Conservation (phyloP, 768 basidiomycete genomes). For the Sarcomyxa edulis region DNA sequence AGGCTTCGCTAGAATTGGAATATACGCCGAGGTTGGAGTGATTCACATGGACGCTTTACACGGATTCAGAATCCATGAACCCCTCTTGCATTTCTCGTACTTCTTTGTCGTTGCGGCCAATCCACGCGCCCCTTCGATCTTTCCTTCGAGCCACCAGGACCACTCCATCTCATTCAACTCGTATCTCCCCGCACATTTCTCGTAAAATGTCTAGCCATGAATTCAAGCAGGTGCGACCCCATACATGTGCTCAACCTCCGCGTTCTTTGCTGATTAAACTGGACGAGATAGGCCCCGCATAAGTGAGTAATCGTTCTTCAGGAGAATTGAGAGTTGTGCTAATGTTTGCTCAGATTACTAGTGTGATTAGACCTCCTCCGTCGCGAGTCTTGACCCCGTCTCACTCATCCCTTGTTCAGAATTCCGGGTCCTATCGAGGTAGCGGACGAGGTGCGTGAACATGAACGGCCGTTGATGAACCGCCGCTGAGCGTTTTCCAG, state of each 20-base stretch:
- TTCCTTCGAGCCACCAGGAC: neutral
- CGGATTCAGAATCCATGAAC: conserved; percentile 1
- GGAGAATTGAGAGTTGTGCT: conserved; percentile 28
- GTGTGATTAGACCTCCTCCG: too few relatives aligned
- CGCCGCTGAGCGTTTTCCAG: conserved; percentile 21
- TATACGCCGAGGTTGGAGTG: conserved; percentile 3
- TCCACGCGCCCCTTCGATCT: neutral
- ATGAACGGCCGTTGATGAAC: neutral
- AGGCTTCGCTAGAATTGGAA: too few relatives aligned
- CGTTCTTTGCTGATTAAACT: conserved; percentile 2
- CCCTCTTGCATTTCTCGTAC: conserved; percentile 6
- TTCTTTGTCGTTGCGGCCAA: conserved; percentile 1
- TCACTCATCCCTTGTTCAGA: conserved; percentile 23
- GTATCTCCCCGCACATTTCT: neutral
- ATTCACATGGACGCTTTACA: conserved; percentile 6
- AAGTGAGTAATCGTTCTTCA: conserved; percentile 32
- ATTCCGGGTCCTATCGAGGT: conserved; percentile 65
- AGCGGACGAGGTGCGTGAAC: conserved; percentile 34
- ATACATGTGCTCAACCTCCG: conserved; percentile 11
- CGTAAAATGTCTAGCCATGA: conserved; percentile 19
- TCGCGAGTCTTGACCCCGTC: too few relatives aligned
- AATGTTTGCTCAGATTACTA: conserved; percentile 31
- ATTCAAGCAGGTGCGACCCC: conserved; percentile 25
- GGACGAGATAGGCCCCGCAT: conserved; percentile 33
- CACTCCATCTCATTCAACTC: conserved; percentile 2